phyloP scores from a whole-genome alignment of 805 yeast genomes.

The Candida succiphila region DNA sequence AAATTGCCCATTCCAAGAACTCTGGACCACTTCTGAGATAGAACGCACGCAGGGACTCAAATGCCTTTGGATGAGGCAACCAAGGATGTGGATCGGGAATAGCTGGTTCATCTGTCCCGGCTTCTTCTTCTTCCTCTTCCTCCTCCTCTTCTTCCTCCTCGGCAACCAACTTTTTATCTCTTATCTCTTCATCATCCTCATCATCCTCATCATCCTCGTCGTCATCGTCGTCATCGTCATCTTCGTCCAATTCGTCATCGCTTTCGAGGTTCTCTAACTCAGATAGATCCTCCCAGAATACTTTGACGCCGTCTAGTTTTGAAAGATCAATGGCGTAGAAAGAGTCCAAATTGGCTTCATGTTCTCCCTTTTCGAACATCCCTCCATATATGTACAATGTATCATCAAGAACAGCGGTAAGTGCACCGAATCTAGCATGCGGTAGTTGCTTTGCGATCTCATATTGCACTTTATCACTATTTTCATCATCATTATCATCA shows the following conservation, averaged over 20 bases:
- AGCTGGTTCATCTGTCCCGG: constrained; percentile 50
- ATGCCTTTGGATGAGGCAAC: constrained; percentile 95
- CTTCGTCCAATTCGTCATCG: constrained; percentile 57
- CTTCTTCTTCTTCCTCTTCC: constrained; percentile 61
- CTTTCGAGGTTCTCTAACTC: constrained; percentile 42
- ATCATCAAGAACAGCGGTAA: constrained; percentile 80
- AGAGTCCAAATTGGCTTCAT: constrained; percentile 75
- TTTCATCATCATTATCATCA: constrained; percentile 26
- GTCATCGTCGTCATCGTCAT: constrained; percentile 60
- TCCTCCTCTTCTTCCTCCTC: constrained; percentile 48
- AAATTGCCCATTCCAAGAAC: constrained; percentile 88
- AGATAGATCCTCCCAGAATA: constrained; percentile 82
- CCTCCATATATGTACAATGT: constrained; percentile 82
- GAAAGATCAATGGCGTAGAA: constrained; percentile 81
- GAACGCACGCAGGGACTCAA: constrained; percentile 75
- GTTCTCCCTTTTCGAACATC: constrained; percentile 80
- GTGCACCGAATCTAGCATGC: constrained; percentile 81
- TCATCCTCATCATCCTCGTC: constrained; percentile 60
- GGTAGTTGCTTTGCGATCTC: constrained; percentile 59
- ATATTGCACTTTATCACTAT: constrained; percentile 33
- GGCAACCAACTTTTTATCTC: constrained; percentile 32
- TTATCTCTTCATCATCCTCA: constrained; percentile 28
- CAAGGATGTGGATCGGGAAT: constrained; percentile 91
- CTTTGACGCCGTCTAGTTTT: constrained; percentile 78
- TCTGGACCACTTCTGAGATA: constrained; percentile 80